phyloP scores from a whole-genome alignment of 2,329 filamentous ascomycete species.

The Phialophora macrospora region DNA sequence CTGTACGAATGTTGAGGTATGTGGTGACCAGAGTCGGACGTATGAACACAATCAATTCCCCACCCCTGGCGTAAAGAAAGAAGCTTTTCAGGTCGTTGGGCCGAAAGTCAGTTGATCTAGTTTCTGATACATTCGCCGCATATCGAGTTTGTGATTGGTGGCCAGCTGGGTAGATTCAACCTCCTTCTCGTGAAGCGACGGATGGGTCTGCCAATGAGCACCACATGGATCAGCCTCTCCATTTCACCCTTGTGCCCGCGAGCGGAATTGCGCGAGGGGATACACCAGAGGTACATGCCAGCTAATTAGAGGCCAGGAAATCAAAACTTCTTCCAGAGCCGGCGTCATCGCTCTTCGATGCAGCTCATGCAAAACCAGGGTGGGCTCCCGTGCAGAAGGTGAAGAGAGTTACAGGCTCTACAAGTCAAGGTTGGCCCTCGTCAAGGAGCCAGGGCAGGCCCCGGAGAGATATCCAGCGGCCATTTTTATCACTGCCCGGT shows the following conservation, averaged over 20 bases:
- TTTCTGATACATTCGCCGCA: conserved; percentile 66
- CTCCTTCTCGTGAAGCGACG: conserved; percentile 40
- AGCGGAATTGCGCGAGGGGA: conserved; percentile 43
- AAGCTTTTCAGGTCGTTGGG: conserved; percentile 49
- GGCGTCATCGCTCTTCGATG: conserved; percentile 43
- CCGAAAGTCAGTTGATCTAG: conserved; percentile 49
- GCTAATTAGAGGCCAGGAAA: conserved; percentile 21
- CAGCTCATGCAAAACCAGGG: conserved; percentile 44
- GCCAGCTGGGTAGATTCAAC: conserved; percentile 28
- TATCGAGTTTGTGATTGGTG: conserved; percentile 44
- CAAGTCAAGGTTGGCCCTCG: conserved; percentile 43
- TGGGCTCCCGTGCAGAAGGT: conserved; percentile 41
- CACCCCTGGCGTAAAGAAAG: conserved; percentile 61
- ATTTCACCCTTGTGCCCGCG: conserved; percentile 37
- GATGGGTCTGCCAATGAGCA: conserved; percentile 42
- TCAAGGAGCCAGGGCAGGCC: conserved; percentile 36
- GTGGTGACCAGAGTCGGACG: conserved; percentile 22
- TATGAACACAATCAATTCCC: background rate
- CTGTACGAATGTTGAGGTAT: conserved; percentile 57
- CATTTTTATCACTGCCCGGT: conserved; percentile 57
- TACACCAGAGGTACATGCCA: conserved; percentile 46
- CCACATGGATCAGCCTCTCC: conserved; percentile 20
- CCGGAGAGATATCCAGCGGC: conserved; percentile 45
- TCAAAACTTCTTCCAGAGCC: conserved; percentile 30
- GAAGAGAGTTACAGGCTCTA: background rate